Conservation (phyloP, 805 yeast genomes). For the Candida caryicola region DNA sequence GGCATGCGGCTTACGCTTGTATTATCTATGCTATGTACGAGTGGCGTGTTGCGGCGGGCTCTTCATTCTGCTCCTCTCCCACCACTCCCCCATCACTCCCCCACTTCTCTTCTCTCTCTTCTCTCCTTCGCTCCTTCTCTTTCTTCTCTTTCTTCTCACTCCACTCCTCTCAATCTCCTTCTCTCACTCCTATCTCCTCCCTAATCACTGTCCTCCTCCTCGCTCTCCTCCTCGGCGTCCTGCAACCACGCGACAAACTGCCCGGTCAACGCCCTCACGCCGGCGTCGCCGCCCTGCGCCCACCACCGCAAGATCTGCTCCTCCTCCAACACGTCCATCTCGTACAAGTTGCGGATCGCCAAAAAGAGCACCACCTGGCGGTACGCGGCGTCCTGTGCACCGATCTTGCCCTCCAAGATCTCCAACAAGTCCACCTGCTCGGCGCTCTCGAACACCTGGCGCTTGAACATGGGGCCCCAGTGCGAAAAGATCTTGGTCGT, state of each 20-base stretch:
- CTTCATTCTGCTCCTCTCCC: too few relatives aligned
- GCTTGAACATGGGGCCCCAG: constrained; percentile 78
- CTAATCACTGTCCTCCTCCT: constrained; percentile 23
- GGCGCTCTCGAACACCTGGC: constrained; percentile 79
- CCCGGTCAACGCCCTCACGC: constrained; percentile 54
- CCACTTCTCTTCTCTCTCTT: too few relatives aligned
- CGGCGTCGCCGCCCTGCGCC: constrained; percentile 44
- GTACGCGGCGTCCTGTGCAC: constrained; percentile 35
- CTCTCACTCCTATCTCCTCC: background rate
- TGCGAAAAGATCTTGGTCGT: constrained; percentile 67
- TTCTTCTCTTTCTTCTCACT: too few relatives aligned
- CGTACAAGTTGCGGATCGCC: constrained; percentile 63
- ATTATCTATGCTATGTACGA: too few relatives aligned
- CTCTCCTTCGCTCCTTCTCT: too few relatives aligned
- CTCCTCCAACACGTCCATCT: constrained; percentile 79
- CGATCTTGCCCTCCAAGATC: constrained; percentile 47
- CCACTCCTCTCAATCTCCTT: background rate
- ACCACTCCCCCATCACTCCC: too few relatives aligned
- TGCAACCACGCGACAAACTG: constrained; percentile 86
- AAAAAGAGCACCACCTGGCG: constrained; percentile 51
- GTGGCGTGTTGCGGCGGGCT: too few relatives aligned
- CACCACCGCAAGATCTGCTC: constrained; percentile 83
- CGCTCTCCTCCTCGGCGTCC: constrained; percentile 66
- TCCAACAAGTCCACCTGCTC: constrained; percentile 75
- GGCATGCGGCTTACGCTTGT: too few relatives aligned